A percentile compares a stretch with the other conserved stretches of the same genome.
phyloP scores from a whole-genome alignment of 306 rosid species.

The Dalbergia oliveri region DNA sequence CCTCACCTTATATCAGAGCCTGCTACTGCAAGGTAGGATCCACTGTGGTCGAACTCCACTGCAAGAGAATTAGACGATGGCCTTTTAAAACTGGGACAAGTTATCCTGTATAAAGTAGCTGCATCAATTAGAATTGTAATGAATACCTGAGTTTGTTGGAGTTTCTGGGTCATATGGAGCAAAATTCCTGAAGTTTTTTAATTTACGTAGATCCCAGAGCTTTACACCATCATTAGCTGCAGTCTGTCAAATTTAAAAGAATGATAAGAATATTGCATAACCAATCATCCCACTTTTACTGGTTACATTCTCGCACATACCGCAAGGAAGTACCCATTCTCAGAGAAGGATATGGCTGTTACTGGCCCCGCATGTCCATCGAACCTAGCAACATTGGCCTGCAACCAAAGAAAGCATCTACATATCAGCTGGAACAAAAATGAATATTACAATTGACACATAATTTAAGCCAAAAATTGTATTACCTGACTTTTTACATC shows the following conservation, averaged over 20 bases:
- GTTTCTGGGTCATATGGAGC: slow-evolving; percentile 85
- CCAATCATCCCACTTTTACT: slow-evolving; percentile 11
- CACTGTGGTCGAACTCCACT: slow-evolving; percentile 98
- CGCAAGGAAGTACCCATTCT: slow-evolving; percentile 98
- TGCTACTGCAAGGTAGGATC: slow-evolving; percentile 89
- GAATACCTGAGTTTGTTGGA: slow-evolving; percentile 85
- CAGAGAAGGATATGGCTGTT: slow-evolving; percentile 91
- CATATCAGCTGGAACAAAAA: background rate
- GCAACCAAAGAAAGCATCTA: slow-evolving; percentile 46
- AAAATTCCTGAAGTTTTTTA: slow-evolving; percentile 86
- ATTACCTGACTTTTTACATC: slow-evolving; percentile 97
- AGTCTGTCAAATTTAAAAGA: slow-evolving; percentile 65
- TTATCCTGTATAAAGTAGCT: background rate
- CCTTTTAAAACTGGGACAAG: slow-evolving; percentile 12
- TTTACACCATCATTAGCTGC: slow-evolving; percentile 97
- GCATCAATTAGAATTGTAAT: slow-evolving; percentile 1
- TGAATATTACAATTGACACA: slow-evolving; percentile 15
- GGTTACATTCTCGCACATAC: slow-evolving; percentile 57
- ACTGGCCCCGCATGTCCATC: slow-evolving; percentile 94
- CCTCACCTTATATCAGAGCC: slow-evolving; percentile 93
- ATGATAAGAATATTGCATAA: slow-evolving; percentile 33
- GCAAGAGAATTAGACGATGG: slow-evolving; percentile 46
- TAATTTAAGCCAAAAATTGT: slow-evolving; percentile 7
- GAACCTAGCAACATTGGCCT: slow-evolving; percentile 93
- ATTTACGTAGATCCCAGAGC: slow-evolving; percentile 96